Evolutionary conservation across 2,329 filamentous ascomycete genomes (phyloP).

Genomic region (Capronia coronata): DNA sequence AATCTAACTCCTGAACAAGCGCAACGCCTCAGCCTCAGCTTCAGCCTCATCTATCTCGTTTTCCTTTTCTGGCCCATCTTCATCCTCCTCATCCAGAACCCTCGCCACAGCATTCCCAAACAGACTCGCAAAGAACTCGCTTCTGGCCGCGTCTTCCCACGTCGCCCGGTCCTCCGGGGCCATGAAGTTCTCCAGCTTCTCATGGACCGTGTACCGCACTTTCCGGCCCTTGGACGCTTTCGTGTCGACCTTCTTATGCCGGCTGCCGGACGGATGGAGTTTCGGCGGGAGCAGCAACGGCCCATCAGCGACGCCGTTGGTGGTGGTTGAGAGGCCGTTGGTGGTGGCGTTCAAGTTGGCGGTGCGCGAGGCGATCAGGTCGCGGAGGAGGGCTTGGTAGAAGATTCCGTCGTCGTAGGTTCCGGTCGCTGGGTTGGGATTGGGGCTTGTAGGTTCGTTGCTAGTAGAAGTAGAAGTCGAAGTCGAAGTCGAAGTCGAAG

Average conservation of each 20-base stretch:
- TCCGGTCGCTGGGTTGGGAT: conserved; percentile 39
- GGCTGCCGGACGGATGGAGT: conserved; percentile 40
- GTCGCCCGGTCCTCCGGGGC: conserved; percentile 64
- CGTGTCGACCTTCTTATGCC: conserved; percentile 76
- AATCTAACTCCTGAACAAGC: conserved; percentile 30
- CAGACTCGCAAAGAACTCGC: conserved; percentile 66
- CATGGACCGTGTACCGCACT: conserved; percentile 88
- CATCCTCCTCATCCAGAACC: conserved; percentile 52
- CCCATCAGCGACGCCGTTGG: conserved; percentile 39
- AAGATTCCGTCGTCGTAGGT: conserved; percentile 94
- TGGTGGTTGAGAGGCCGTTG: conserved; percentile 25
- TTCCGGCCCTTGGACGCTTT: conserved; percentile 94
- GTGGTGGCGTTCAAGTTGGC: conserved; percentile 22
- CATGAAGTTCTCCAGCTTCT: conserved; percentile 98
- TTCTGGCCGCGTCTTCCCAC: conserved; percentile 76
- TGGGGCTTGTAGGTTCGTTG: neutral
- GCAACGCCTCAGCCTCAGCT: conserved; percentile 32
- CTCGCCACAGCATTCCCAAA: conserved; percentile 61
- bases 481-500: neutral
- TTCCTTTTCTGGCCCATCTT: conserved; percentile 16
- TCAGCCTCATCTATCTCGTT: conserved; percentile 2
- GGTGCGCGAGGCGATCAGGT: conserved; percentile 77
- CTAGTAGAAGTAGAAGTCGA: neutral
- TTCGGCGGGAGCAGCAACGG: conserved; percentile 35
- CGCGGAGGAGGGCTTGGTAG: conserved; percentile 86